These are phyloP conservation scores for Ophiosphaerella korrae DNA, from an alignment of 2,329 filamentous ascomycete genomes.

Conservation along the genomic window DNA sequence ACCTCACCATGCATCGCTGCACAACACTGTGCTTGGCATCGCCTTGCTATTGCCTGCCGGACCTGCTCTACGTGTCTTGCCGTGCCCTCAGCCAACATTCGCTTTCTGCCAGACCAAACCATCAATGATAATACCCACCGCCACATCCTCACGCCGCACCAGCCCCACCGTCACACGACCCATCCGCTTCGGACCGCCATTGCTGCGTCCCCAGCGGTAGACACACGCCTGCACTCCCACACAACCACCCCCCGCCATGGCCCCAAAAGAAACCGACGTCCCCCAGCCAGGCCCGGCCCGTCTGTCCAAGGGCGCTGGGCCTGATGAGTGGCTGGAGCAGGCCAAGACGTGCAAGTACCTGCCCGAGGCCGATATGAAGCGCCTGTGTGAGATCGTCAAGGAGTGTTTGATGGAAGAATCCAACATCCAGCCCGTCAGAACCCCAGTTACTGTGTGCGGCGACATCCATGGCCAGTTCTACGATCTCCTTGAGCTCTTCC, in stretches of 20 bases:
- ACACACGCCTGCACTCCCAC: background rate
- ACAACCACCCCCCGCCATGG: constrained; percentile 35
- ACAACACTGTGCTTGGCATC: background rate
- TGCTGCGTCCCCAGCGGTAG: constrained; percentile 3
- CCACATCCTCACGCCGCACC: constrained; percentile 36
- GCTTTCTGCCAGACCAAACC: background rate
- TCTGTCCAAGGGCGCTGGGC: constrained; percentile 78
- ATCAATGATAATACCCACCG: constrained; percentile 25
- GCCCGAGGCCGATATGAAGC: constrained; percentile 96
- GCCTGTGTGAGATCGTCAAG: constrained; percentile 97
- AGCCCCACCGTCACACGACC: constrained; percentile 40
- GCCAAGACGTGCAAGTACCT: constrained; percentile 98
- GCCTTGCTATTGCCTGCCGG: background rate
- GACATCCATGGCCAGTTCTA: constrained; percentile 99
- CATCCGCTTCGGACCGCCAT: constrained; percentile 13
- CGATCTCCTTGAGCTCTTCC: constrained; percentile 94
- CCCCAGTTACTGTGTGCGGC: constrained; percentile 94
- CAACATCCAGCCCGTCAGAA: constrained; percentile 97
- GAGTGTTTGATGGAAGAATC: constrained; percentile 99
- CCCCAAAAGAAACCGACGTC: constrained; percentile 63
- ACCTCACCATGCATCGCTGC: constrained; percentile 13
- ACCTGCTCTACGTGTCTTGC: background rate
- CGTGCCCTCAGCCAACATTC: background rate
- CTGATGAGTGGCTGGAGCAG: constrained; percentile 95
- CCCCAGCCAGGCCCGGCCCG: constrained; percentile 91